Conservation (phyloP, 768 basidiomycete species). For the Podaxis sp. region DNA sequence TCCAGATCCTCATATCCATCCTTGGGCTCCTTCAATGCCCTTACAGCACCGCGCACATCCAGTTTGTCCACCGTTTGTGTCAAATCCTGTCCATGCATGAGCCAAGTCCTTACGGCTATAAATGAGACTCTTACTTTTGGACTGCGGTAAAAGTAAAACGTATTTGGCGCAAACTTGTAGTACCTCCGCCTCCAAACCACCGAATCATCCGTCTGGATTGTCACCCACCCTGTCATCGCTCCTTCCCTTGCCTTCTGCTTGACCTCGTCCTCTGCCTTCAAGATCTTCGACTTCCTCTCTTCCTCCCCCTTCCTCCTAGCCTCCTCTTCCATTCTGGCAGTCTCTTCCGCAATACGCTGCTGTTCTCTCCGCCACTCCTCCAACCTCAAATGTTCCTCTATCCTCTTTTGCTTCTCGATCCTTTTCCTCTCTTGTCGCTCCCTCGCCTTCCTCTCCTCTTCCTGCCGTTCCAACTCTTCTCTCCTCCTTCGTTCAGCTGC, state of each 20-base stretch:
- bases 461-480: slow-evolving; percentile 47
- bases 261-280: slow-evolving; percentile 42
- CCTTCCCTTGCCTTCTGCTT: slow-evolving; percentile 35
- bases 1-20: slow-evolving; percentile 69
- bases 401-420: slow-evolving; percentile 39
- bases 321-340: slow-evolving; percentile 54
- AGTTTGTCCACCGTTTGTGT: slow-evolving; percentile 39
- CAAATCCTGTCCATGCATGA: slow-evolving; percentile 33
- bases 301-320: slow-evolving; percentile 44
- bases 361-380: slow-evolving; percentile 47
- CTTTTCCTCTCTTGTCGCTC: slow-evolving; percentile 39
- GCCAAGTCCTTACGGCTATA: slow-evolving; percentile 2
- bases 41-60: slow-evolving; percentile 46
- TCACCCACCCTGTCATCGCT: slow-evolving; percentile 55
- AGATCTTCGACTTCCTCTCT: slow-evolving; percentile 43
- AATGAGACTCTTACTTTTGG: slow-evolving; percentile 40
- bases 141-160: slow-evolving; percentile 49
- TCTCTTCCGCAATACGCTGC: slow-evolving; percentile 49
- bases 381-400: slow-evolving; percentile 50
- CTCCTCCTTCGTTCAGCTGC: slow-evolving; percentile 41
- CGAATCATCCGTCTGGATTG: slow-evolving; percentile 53
- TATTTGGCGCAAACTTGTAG: slow-evolving; percentile 51
- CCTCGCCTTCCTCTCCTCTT: slow-evolving; percentile 37
- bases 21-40: slow-evolving; percentile 57
- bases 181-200: slow-evolving; percentile 67